Percentiles rank a stretch among this genome's conserved stretches.
phyloP scores from a whole-genome alignment of 345 rosid species.

The Excoecaria cochinchinensis region DNA sequence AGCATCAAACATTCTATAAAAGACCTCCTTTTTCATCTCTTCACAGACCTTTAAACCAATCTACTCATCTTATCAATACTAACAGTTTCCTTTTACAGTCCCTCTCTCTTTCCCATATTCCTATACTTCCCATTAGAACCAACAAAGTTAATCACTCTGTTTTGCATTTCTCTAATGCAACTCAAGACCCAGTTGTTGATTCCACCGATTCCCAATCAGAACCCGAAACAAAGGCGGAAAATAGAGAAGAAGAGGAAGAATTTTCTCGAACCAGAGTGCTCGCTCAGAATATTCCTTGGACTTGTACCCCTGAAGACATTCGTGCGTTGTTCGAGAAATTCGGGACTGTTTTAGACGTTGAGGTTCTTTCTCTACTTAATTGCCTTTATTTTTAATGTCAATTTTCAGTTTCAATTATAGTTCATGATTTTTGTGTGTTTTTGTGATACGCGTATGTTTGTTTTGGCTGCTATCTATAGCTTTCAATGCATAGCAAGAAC shows the following conservation, averaged over 20 bases:
- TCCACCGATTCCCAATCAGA: conserved; percentile 2
- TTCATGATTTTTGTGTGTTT: neutral
- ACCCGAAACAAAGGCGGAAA: conserved; percentile 18
- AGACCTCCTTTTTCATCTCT: conserved; percentile 24
- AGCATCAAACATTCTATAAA: conserved; percentile 9
- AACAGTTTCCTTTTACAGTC: conserved; percentile 20
- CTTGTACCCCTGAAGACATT: conserved; percentile 64
- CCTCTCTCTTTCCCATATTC: conserved; percentile 8
- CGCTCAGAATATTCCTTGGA: conserved; percentile 80
- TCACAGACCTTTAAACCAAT: conserved; percentile 29
- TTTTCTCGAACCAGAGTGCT: conserved; percentile 54
- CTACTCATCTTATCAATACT: conserved; percentile 3
- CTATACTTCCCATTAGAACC: conserved; percentile 23
- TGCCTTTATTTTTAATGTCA: neutral
- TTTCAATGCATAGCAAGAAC: conserved; percentile 71
- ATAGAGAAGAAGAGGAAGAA: conserved; percentile 33
- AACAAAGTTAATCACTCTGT: conserved; percentile 21
- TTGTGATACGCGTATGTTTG: conserved; percentile 9
- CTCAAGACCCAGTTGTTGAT: conserved; percentile 38
- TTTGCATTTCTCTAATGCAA: conserved; percentile 39
- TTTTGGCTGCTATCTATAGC: conserved; percentile 37
- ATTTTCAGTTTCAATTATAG: neutral
- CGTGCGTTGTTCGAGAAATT: conserved; percentile 70
- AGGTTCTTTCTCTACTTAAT: conserved; percentile 40
- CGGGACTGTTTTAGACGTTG: conserved; percentile 70